Conservation (phyloP, 2,329 filamentous ascomycete genomes). For the Botrytis fragariae region DNA sequence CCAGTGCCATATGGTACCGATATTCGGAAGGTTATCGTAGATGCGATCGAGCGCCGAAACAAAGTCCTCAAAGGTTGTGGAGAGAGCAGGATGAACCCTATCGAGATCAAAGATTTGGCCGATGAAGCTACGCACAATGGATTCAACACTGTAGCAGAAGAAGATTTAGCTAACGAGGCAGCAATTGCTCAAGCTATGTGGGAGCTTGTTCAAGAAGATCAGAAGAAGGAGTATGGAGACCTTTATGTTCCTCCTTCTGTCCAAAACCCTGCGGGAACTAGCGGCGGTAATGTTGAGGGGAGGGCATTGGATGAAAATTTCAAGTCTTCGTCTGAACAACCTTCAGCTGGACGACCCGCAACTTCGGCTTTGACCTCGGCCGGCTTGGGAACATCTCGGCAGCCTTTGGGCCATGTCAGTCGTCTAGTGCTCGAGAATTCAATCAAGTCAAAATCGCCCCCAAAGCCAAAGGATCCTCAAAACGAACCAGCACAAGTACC, state of each 20-base stretch:
- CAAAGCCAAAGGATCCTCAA: constrained; percentile 19
- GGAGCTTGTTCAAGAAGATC: constrained; percentile 81
- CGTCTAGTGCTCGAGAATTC: constrained; percentile 31
- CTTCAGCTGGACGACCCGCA: constrained; percentile 25
- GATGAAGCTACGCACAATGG: constrained; percentile 67
- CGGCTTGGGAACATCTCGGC: background rate
- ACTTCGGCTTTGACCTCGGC: background rate
- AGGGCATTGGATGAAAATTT: background rate
- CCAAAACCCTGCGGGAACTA: constrained; percentile 37
- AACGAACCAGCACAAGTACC: constrained; percentile 13
- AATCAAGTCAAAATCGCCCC: constrained; percentile 24
- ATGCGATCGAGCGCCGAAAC: constrained; percentile 67
- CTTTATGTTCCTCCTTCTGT: constrained; percentile 35
- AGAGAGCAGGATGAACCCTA: constrained; percentile 60
- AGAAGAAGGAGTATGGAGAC: constrained; percentile 35
- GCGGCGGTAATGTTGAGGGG: constrained; percentile 29
- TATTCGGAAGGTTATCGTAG: constrained; percentile 68
- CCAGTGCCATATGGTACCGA: constrained; percentile 57
- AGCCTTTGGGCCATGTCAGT: constrained; percentile 30
- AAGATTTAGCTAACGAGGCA: constrained; percentile 83
- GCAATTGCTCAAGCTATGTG: constrained; percentile 84
- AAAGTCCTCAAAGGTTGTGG: constrained; percentile 72
- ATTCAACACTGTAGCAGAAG: constrained; percentile 79
- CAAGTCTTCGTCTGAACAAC: background rate
- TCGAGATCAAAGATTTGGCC: constrained; percentile 62